Evolutionary conservation across 371 early-diverging fungal species (phyloP), one percentile per base, ranked within the genome.

Genomic region (Mortierella sp.): DNA sequence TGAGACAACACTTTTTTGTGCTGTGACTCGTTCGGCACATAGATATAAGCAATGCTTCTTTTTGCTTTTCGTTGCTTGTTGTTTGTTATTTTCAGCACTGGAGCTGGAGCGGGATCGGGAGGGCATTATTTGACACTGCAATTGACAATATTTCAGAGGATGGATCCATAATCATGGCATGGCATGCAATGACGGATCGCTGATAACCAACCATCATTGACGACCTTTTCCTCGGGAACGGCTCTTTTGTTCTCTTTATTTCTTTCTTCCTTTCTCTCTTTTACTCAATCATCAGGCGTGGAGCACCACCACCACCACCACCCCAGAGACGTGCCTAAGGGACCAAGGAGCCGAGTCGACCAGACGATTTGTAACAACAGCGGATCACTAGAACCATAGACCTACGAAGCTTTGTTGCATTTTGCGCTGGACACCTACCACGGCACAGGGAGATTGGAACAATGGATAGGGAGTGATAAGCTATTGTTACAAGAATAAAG

Each of bases 271-370:
- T 58, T 43, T 63, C 43, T 43, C 10, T 52, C 38, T 70, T 74
- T 50, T 68, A 41, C 41, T 43, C 50, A 57, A 66, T 32, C 45
- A 45, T 58, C 72, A 75, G 81, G 50, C 76, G 81, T 41, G 81
- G 75, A 67, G 76, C 70, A 40, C 81, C 81, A 72, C 81, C 76
- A 75, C 81, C 82, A 0, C 82, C 82, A 65, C 82, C 81, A 76
- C 76, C 76, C 58, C 76, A 76, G 73, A 59, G 82, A 75, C 82
- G 82, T 57, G 63, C 72, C 66, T 81, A 76, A 66, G 19, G 41
- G 48, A 53, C 52, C 24, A 47, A 45, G 50, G 63, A 70, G 67
- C 58, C 58, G 47, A 22, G 59, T 53, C 57, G 48, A 41, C 57
- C 55, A 15, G 45, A 62, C 13, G 24, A 45, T 24, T 58, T 24